Conservation (phyloP, 108 stramenopile species). For the Nitzschia putrida region DNA sequence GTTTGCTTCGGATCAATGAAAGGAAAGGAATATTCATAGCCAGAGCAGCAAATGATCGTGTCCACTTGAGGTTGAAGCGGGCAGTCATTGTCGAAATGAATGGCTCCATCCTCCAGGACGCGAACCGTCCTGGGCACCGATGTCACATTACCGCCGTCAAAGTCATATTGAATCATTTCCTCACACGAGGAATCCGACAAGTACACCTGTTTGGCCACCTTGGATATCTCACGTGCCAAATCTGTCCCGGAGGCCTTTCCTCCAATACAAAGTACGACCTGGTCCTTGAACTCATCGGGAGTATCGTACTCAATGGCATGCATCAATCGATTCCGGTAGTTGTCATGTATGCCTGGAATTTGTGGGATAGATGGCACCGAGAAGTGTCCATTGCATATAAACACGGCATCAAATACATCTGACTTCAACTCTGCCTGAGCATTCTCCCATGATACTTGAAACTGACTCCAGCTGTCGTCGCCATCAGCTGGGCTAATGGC, state of each 20-base stretch:
- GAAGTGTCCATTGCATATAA: conserved; percentile 93
- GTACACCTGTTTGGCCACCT: conserved; percentile 68
- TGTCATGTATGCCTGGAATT: conserved; percentile 54
- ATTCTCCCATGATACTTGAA: neutral
- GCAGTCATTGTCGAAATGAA: conserved; percentile 50
- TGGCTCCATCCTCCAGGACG: conserved; percentile 47
- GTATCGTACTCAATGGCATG: conserved; percentile 88
- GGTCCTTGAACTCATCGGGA: conserved; percentile 53
- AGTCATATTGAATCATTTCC: conserved; percentile 14
- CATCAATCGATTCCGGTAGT: conserved; percentile 47
- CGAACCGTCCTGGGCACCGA: conserved; percentile 60
- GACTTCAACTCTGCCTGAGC: conserved; percentile 31
- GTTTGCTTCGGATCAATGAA: conserved; percentile 55
- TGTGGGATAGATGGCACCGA: conserved; percentile 58
- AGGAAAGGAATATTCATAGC: conserved; percentile 89
- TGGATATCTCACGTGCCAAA: conserved; percentile 83
- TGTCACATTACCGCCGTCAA: conserved; percentile 55
- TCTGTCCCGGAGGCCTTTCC: conserved; percentile 87
- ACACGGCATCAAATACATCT: conserved; percentile 82
- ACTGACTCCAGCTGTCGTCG: conserved; percentile 5
- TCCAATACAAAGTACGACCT: conserved; percentile 87
- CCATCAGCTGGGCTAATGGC: neutral
- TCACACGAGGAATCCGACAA: conserved; percentile 67
- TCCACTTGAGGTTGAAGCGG: conserved; percentile 42
- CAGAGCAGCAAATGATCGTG: conserved; percentile 83